These are phyloP conservation scores for Zygoascus meyerae DNA, from an alignment of 1,139 yeast species.

Conservation along the genomic window DNA sequence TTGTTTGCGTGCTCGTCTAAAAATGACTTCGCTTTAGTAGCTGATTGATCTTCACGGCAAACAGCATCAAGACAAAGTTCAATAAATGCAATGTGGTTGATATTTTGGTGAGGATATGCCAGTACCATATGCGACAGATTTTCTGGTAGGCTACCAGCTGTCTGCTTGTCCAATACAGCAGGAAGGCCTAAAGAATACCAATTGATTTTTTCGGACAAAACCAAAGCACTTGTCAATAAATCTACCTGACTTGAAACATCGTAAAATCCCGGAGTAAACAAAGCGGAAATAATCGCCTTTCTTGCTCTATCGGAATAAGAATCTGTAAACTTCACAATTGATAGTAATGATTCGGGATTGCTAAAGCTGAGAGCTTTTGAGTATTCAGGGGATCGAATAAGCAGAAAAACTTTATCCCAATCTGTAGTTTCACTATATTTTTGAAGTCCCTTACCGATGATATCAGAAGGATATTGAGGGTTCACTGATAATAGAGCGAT, in stretches of 20 bases:
- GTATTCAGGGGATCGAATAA: constrained; percentile 5
- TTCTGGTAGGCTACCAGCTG: too few species aligned
- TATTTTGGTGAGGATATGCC: constrained; percentile 17
- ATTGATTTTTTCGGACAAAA: constrained; percentile 9
- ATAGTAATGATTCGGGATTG: constrained; percentile 3
- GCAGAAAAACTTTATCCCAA: constrained; percentile 8
- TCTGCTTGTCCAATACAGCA: constrained; percentile 15
- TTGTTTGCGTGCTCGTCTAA: constrained; percentile 32
- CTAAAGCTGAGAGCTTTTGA: constrained; percentile 2
- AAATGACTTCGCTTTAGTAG: constrained; percentile 26
- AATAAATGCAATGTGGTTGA: constrained; percentile 27
- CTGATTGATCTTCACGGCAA: constrained; percentile 27
- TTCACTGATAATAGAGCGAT: constrained; percentile 1
- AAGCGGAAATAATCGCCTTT: constrained; percentile 1
- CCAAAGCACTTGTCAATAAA: constrained; percentile 19
- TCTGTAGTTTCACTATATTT: constrained; percentile 4
- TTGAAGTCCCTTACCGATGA: constrained; percentile 7
- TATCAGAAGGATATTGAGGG: constrained; percentile 5
- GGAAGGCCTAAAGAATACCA: constrained; percentile 17
- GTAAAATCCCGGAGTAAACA: constrained; percentile 21
- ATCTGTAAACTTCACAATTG: constrained; percentile 4
- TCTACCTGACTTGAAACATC: constrained; percentile 24
- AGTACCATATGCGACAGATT: not conserved
- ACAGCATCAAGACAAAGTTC: constrained; percentile 30
- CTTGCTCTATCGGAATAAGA: constrained; percentile 6